These are phyloP conservation scores for Berberis thunbergii DNA, from an alignment of 164 flowering plant genomes.

Conservation along the genomic window DNA sequence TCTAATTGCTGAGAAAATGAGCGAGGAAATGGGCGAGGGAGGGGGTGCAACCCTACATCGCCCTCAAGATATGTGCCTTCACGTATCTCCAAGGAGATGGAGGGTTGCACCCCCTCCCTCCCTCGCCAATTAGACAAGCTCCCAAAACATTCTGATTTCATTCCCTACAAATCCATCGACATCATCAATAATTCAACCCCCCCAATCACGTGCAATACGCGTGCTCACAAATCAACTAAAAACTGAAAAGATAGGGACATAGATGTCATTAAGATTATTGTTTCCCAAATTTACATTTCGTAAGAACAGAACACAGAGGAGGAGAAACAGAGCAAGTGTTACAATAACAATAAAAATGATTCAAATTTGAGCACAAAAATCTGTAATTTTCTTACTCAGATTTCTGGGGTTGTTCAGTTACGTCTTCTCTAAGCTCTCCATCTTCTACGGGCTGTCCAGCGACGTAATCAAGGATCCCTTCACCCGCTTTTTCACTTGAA, in stretches of 20 bases:
- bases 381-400: neutral
- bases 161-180: neutral
- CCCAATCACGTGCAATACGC: neutral
- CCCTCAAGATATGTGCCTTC: too few relatives aligned
- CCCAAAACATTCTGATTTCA: too few relatives aligned
- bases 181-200: neutral
- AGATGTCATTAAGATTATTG: neutral
- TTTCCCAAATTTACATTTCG: neutral
- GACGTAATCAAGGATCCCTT: slow-evolving; percentile 55
- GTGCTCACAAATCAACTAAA: neutral
- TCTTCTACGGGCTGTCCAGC: slow-evolving; percentile 28
- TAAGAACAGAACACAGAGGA: neutral
- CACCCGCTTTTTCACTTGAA: slow-evolving; percentile 41
- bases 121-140: too few relatives aligned
- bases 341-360: neutral
- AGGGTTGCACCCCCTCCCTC: too few relatives aligned
- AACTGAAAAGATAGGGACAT: too few relatives aligned
- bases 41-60: too few relatives aligned
- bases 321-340: neutral
- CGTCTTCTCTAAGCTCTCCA: neutral
- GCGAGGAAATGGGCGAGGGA: too few relatives aligned
- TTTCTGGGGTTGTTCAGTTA: neutral
- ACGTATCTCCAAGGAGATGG: too few relatives aligned
- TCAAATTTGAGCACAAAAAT: neutral
- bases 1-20: too few relatives aligned